Conservation (phyloP, 352 stramenopile species). For the Globisporangium iwayamae region DNA sequence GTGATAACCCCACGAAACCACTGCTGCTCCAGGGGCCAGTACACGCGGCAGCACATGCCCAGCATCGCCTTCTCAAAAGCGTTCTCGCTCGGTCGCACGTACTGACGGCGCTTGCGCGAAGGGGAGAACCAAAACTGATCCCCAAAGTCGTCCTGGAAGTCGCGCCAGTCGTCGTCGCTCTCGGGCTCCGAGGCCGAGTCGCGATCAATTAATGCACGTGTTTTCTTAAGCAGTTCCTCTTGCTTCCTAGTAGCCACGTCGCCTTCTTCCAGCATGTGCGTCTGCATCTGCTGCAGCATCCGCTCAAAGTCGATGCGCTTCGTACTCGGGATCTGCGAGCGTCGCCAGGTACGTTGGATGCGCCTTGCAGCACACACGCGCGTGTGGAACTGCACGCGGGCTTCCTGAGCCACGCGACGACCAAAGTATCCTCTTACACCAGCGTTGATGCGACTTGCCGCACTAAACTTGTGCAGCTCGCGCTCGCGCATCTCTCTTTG, state of each 20-base stretch:
- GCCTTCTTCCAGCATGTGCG: conserved; percentile 48
- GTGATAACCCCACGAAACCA: conserved; percentile 65
- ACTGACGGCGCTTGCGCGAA: conserved; percentile 50
- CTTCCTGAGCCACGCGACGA: conserved; percentile 31
- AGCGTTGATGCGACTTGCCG: conserved; percentile 65
- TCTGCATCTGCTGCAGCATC: conserved; percentile 48
- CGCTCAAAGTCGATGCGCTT: conserved; percentile 42
- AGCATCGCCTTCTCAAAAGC: conserved; percentile 50
- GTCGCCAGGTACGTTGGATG: conserved; percentile 56
- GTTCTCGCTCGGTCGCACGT: conserved; percentile 66
- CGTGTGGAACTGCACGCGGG: conserved; percentile 34
- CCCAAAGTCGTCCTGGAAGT: conserved; percentile 58
- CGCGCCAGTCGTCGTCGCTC: conserved; percentile 76
- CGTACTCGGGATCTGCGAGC: conserved; percentile 36
- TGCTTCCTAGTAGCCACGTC: conserved; percentile 38
- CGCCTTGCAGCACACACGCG: conserved; percentile 31
- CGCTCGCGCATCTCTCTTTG: conserved; percentile 29
- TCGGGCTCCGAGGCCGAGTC: conserved; percentile 75
- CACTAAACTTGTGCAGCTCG: conserved; percentile 28
- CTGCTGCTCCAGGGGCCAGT: conserved; percentile 72
- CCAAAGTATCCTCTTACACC: conserved; percentile 61
- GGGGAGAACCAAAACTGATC: conserved; percentile 82
- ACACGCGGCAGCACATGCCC: conserved; percentile 56
- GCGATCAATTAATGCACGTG: conserved; percentile 37
- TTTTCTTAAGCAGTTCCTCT: conserved; percentile 43